Percentiles rank a stretch among this genome's conserved stretches.
These are phyloP conservation scores for Kwoniella heveanensis DNA, from an alignment of 768 basidiomycete genomes.

Conservation along the genomic window DNA sequence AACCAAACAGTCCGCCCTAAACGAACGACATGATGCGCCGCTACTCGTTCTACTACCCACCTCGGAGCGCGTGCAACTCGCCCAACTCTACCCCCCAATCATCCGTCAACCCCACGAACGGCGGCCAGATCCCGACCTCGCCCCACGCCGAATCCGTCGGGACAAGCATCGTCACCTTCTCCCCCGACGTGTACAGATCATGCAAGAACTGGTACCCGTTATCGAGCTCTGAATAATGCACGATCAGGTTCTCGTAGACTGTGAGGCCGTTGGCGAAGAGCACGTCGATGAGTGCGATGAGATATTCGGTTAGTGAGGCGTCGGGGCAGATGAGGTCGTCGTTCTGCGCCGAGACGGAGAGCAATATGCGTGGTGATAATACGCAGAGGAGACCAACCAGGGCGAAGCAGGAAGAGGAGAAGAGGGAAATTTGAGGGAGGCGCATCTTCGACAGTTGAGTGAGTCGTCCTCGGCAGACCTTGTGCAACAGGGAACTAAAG, in stretches of 20 bases:
- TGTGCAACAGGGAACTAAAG: too few relatives aligned
- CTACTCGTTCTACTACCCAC: too few relatives aligned
- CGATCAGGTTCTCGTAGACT: slow-evolving; percentile 42
- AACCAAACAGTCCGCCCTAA: too few relatives aligned
- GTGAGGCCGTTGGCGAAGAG: slow-evolving; percentile 45
- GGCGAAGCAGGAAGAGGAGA: too few relatives aligned
- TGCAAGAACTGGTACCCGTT: slow-evolving; percentile 35
- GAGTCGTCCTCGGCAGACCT: too few relatives aligned
- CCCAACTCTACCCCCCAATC: slow-evolving; percentile 28
- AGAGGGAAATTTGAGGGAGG: too few relatives aligned
- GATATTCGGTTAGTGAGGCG: slow-evolving; percentile 32
- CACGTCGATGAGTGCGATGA: slow-evolving; percentile 37
- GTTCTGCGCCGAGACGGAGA: slow-evolving; percentile 9
- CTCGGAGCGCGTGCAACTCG: slow-evolving; percentile 32
- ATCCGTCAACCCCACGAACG: slow-evolving; percentile 20
- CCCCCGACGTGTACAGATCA: slow-evolving; percentile 12
- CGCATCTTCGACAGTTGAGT: too few relatives aligned
- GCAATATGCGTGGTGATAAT: too few relatives aligned
- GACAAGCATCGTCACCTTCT: slow-evolving; percentile 34
- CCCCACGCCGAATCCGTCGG: slow-evolving; percentile 46
- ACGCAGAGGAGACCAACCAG: too few relatives aligned
- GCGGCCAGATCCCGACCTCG: slow-evolving; percentile 30
- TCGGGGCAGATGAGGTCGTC: slow-evolving; percentile 39
- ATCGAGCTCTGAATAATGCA: slow-evolving; percentile 29
- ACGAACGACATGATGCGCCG: too few relatives aligned